phyloP scores from a whole-genome alignment of 495 filamentous ascomycete species.

The Daldinia caldariorum region DNA sequence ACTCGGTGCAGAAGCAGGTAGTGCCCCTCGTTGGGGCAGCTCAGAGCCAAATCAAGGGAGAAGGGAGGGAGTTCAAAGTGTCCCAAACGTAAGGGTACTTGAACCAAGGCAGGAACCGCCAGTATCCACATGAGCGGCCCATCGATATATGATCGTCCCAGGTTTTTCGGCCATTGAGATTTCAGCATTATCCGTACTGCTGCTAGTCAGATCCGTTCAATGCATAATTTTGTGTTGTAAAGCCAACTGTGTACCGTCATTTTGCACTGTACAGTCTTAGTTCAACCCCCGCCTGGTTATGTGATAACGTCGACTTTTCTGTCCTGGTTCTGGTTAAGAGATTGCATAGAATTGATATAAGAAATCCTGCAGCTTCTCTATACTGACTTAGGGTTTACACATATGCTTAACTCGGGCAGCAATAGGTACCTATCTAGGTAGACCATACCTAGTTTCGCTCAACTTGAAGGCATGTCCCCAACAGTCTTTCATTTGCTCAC shows the following conservation, averaged over 20 bases:
- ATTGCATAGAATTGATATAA: neutral
- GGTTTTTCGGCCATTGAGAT: conserved; percentile 15
- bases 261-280: neutral
- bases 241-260: conserved; percentile 1
- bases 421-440: no score
- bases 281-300: neutral
- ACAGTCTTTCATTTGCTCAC: no score
- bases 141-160: conserved; percentile 15
- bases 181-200: conserved; percentile 2
- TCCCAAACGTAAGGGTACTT: conserved; percentile 3
- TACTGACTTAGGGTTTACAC: no score
- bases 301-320: neutral
- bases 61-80: conserved; percentile 4
- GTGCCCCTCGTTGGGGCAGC: neutral
- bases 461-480: no score
- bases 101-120: conserved; percentile 14
- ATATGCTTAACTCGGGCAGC: no score
- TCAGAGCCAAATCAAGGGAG: neutral
- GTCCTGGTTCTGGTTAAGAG: neutral
- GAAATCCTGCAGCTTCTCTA: no score
- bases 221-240: conserved; percentile 18
- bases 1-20: conserved; percentile 17
- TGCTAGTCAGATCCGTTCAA: conserved; percentile 11
- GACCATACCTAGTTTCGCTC: no score
- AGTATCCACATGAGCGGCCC: neutral